A percentile compares a stretch with the other conserved stretches of the same genome.
Evolutionary conservation across 768 basidiomycete species (phyloP).

Genomic region (Mycena rosella): DNA sequence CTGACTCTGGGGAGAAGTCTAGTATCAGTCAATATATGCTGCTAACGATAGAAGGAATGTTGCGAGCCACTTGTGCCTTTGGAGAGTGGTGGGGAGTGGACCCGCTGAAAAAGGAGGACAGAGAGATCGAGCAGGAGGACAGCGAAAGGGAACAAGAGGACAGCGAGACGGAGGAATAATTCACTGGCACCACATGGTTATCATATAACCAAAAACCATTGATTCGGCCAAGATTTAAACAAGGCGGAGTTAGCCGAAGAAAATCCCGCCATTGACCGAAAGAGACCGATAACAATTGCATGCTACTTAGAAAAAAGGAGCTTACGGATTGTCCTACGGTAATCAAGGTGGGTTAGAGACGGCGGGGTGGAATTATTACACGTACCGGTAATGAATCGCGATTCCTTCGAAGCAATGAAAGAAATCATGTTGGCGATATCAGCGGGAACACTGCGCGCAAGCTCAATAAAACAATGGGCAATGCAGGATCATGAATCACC

Average conservation of each 20-base stretch:
- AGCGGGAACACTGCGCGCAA: background rate
- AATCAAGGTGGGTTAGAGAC: background rate
- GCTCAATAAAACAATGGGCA: background rate
- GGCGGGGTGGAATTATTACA: background rate
- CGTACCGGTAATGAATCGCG: slow-evolving; percentile 16
- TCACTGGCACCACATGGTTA: too few species aligned
- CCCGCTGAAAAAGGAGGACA: too few species aligned
- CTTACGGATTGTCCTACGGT: slow-evolving; percentile 9
- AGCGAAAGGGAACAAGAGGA: too few species aligned
- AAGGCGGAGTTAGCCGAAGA: slow-evolving; percentile 14
- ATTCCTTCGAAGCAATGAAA: slow-evolving; percentile 24
- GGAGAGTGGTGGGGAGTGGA: too few species aligned
- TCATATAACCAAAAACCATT: too few species aligned
- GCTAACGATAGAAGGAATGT: too few species aligned
- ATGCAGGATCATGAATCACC: background rate
- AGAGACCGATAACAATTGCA: background rate
- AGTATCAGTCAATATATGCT: too few species aligned
- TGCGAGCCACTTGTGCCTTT: too few species aligned
- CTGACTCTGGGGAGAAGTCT: too few species aligned
- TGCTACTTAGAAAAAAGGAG: background rate
- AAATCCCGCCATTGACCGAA: slow-evolving; percentile 3
- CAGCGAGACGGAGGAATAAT: too few species aligned
- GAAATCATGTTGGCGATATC: slow-evolving; percentile 21
- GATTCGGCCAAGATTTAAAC: too few species aligned
- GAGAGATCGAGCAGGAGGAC: too few species aligned